Base-by-base conservation (phyloP, 345 rosid species). In the Salix caprea region DNA sequence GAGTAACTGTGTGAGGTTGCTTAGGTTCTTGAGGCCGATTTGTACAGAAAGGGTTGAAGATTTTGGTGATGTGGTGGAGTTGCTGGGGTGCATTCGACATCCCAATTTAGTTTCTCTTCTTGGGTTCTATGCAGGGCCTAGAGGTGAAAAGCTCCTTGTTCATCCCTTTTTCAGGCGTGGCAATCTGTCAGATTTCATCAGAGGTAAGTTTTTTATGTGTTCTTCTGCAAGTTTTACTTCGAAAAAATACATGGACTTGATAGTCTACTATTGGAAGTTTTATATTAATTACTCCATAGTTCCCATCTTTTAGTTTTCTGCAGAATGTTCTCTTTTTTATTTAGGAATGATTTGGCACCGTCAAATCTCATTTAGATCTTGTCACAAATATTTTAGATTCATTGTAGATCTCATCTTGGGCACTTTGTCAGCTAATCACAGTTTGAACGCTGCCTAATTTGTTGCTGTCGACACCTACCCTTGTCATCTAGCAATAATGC, bases 91-190 rank as follows among this genome's bases (percentile, higher is more conserved):
- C 24, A 78, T 90, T 69, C 85, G 96, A 61, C 95, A 91, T 76
- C 87, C 90, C 58, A 91, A 91, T 84, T 86, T 95, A 85, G 94
- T 93, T 44, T 93, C 99, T 84, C 87, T 95, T 60, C 73, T 95
- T 69, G 99, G 99, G 26, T 95, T 91, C 81, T 93, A 95, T 68
- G 90, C 81, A 30, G 99, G 99, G 18, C 86, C 89, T 10, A 90
- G 94, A 83, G 97, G 94, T 67, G 99, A 95, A 78, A 95, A 95
- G 92, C 99, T 95, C 71, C 91, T 95, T 61, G 85, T 95, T 79
- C 83, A 90, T 87, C 97, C 96, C 9, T 93, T 88, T 72, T 88
- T 85, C 72, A 64, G 74, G 74, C 89, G 81, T 71, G 97, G 90
- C 70, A 91, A 90, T 81, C 89, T 95, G 70, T 83, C 90, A 37